Evolutionary conservation across 495 filamentous ascomycete species (phyloP).

Genomic region (Aspergillus saccharolyticus): DNA sequence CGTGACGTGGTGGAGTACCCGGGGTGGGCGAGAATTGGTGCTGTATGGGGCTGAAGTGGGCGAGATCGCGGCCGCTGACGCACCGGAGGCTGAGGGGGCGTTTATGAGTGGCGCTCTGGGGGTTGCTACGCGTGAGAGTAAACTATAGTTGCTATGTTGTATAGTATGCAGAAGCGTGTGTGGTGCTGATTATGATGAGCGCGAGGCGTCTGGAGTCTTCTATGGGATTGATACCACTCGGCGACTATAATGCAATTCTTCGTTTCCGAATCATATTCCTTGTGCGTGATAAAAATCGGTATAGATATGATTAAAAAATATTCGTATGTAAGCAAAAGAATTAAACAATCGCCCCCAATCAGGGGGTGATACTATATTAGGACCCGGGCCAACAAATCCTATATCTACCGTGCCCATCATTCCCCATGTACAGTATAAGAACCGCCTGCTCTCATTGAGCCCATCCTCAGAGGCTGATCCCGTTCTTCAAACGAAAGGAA

Average conservation of each 20-base stretch:
- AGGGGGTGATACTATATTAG: too few species aligned
- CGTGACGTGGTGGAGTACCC: slow-evolving; percentile 81
- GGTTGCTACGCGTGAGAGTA: slow-evolving; percentile 37
- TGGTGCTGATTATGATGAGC: background rate
- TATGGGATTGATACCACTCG: slow-evolving; percentile 12
- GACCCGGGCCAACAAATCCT: too few species aligned
- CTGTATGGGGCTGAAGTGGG: slow-evolving; percentile 47
- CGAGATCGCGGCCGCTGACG: slow-evolving; percentile 13
- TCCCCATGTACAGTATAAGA: background rate
- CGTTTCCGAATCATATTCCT: background rate
- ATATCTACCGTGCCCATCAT: background rate
- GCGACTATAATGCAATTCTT: background rate
- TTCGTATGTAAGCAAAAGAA: too few species aligned
- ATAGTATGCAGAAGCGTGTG: slow-evolving; percentile 7
- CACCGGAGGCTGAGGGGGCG: slow-evolving; percentile 21
- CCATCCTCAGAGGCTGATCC: too few species aligned
- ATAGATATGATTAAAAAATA: too few species aligned
- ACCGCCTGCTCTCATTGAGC: too few species aligned
- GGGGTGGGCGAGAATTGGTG: slow-evolving; percentile 61
- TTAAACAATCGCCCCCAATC: too few species aligned
- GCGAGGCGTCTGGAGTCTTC: slow-evolving; percentile 8
- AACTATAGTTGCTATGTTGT: slow-evolving; percentile 25
- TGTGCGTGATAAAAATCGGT: background rate
- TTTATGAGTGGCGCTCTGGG: slow-evolving; percentile 60
- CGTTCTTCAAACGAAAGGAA: slow-evolving; percentile 45